Base-by-base conservation (phyloP, 768 basidiomycete species). In the Melanogaster broomeanus region DNA sequence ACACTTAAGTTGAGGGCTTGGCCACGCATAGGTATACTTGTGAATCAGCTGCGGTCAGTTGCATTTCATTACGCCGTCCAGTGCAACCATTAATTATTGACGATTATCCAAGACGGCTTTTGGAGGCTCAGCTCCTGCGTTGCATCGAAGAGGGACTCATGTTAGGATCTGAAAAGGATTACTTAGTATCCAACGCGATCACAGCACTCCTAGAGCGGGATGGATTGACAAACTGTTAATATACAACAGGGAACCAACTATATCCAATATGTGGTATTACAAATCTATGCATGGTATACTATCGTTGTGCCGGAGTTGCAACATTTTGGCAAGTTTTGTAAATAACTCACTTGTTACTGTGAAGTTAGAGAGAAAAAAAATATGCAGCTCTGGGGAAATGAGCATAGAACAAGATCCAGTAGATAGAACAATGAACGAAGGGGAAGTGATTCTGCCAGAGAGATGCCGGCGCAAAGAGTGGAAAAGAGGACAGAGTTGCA, bases 1-100 rank as follows among this genome's bases (percentile, higher is more conserved):
- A 64, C 58, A 6, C 70, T 97, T 51, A 85, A 80, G 60, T 65
- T 96, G 54, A 82, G 78, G 49, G 90, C 92, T 0, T 90, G 87
- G 82, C 89, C 94, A n/a, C 80, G 93, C 9, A 95, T 96, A 43
- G 93, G 93, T 2, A 84, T 93, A 11, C 77, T 97, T 25, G 88
- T 92, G 37, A 93, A 93, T 61, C 90, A 93, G 57, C 71, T 94
- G 11, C 77, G 90, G 90, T 89, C 63, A 54, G 76, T 67, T 21
- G 33, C 21, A 9, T 50, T 22, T 21, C 21, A 38, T 10, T 12
- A 15, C 33, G 25, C 4, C 3, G 24, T 33, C 5, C 25, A 27
- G 31, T 21, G 4, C 21, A 35, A 1, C 6, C 6, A 37, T 39
- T 39, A 42, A 50, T 38, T 33, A 49, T 42, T 34, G 30, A 34